phyloP scores from a whole-genome alignment of 2,329 filamentous ascomycete genomes.

The Fusarium euwallaceae region DNA sequence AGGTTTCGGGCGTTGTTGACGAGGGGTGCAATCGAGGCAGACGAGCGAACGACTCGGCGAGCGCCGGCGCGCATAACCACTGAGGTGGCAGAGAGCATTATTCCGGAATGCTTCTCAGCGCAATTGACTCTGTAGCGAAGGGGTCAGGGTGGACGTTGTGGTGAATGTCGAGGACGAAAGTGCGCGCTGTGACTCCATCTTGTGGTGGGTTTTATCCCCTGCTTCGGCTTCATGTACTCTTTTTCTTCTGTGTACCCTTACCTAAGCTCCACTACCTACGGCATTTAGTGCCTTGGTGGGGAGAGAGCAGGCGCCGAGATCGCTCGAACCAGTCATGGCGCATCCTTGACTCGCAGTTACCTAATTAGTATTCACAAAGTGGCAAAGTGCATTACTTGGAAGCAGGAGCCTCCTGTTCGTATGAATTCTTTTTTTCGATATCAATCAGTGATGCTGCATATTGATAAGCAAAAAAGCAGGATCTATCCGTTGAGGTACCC shows the following conservation, averaged over 20 bases:
- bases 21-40: not conserved
- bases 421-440: not conserved
- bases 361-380: not conserved
- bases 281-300: not conserved
- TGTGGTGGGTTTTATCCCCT: constrained; percentile 1
- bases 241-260: not conserved
- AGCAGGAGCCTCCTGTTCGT: not conserved
- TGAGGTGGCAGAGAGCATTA: constrained; percentile 36
- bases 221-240: not conserved
- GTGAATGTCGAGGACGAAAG: not conserved
- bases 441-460: not conserved
- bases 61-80: constrained; percentile 29
- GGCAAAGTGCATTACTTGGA: not conserved
- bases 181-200: not conserved
- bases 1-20: constrained; percentile 12
- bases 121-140: constrained; percentile 26
- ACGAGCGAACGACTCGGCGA: constrained; percentile 14
- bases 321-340: not conserved
- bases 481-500: not conserved
- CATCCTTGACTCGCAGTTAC: not conserved
- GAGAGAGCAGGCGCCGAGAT: not conserved
- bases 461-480: not conserved
- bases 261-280: not conserved
- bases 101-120: constrained; percentile 14
- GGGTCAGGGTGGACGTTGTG: not conserved